Conservation (phyloP, 139 green algal species). For the Coccomyxa sp. region DNA sequence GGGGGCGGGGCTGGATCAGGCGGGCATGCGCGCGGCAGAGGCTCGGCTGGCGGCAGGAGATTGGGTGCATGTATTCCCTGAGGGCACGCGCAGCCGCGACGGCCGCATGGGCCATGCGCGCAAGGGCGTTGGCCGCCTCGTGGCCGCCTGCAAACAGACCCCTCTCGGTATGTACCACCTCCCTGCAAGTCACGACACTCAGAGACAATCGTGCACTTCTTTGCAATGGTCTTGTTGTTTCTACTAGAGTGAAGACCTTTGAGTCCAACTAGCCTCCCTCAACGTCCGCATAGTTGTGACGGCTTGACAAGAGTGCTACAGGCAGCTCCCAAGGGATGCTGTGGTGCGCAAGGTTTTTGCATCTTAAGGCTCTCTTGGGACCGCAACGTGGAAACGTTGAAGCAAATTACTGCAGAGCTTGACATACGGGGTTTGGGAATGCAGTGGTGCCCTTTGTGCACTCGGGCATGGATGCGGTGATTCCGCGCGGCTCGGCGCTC, state of each 20-base stretch:
- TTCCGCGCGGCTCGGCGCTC: constrained; percentile 61
- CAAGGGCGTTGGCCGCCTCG: constrained; percentile 68
- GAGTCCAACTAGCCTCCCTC: not conserved
- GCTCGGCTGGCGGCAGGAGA: constrained; percentile 56
- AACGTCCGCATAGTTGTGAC: not conserved
- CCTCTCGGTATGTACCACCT: constrained; percentile 39
- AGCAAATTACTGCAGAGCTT: not conserved
- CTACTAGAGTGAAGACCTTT: not conserved
- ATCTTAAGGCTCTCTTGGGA: not conserved
- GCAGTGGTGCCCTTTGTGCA: constrained; percentile 84
- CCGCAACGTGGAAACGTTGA: not conserved
- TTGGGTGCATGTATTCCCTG: constrained; percentile 94
- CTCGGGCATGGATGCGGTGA: constrained; percentile 74
- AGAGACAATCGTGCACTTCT: too few relatives aligned
- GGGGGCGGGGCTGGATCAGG: constrained; percentile 71
- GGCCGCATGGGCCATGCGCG: constrained; percentile 58
- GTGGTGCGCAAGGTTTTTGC: not conserved
- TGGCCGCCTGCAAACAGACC: constrained; percentile 29
- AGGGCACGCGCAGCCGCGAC: constrained; percentile 73
- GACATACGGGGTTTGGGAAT: not conserved
- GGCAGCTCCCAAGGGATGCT: not conserved
- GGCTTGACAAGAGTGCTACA: not conserved
- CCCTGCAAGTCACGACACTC: not conserved
- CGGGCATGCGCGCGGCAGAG: constrained; percentile 68
- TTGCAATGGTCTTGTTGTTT: not conserved